Percentiles rank a stretch among this genome's conserved stretches.
These are phyloP conservation scores for Podospora sp. DNA, from an alignment of 495 filamentous ascomycete genomes.

Conservation along the genomic window DNA sequence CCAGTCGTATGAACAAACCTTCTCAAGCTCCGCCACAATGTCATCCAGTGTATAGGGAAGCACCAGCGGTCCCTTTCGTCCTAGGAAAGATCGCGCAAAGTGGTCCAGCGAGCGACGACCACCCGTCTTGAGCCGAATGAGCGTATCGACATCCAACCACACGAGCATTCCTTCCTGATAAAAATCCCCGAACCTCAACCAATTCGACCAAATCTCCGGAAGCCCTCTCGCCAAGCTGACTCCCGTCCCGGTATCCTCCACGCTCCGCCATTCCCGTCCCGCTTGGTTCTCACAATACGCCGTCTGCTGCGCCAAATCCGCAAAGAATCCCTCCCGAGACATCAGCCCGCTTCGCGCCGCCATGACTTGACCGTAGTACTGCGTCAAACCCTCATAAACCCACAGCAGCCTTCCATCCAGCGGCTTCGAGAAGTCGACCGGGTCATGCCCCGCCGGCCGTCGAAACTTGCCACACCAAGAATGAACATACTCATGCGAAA, in stretches of 20 bases:
- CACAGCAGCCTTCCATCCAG: conserved; percentile 7
- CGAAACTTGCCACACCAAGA: background rate
- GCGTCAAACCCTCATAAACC: background rate
- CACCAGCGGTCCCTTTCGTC: background rate
- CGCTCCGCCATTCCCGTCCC: background rate
- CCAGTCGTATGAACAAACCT: conserved; percentile 1
- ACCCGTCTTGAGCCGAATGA: background rate
- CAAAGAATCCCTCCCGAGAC: background rate
- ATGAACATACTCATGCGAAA: conserved; percentile 3
- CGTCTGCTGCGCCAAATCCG: background rate
- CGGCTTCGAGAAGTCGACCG: background rate
- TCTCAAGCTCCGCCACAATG: background rate
- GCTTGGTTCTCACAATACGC: background rate
- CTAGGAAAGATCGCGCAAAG: background rate
- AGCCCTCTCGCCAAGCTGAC: background rate
- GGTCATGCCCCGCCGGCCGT: background rate
- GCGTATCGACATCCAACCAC: conserved; percentile 6
- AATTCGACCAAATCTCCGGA: background rate
- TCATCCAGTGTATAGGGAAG: background rate
- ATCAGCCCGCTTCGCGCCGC: background rate
- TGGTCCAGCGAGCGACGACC: background rate
- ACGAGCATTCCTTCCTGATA: background rate
- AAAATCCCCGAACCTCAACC: background rate
- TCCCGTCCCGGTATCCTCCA: background rate
- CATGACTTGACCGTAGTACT: background rate